Conservation (phyloP, 2,329 filamentous ascomycete genomes). For the Aspergillus fructus region DNA sequence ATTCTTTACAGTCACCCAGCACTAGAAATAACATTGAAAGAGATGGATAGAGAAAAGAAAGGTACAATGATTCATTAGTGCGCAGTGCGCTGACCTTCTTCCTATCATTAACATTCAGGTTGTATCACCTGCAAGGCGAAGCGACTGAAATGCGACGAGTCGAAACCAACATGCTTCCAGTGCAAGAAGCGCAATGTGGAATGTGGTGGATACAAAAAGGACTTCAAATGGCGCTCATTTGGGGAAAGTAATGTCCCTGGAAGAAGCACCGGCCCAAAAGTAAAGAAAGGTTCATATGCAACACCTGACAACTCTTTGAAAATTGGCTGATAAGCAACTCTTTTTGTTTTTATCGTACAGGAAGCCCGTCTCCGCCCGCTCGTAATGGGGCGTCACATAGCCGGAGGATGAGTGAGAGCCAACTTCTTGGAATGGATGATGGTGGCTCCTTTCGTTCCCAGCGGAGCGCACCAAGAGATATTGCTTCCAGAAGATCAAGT, state of each 20-base stretch:
- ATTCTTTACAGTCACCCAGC: conserved; percentile 13
- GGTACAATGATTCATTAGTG: conserved; percentile 9
- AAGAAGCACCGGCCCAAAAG: conserved; percentile 36
- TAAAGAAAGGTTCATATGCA: conserved; percentile 46
- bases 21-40: conserved; percentile 3
- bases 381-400: conserved; percentile 7
- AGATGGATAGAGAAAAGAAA: conserved; percentile 7
- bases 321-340: conserved; percentile 1
- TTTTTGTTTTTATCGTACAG: conserved; percentile 1
- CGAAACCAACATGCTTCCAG: conserved; percentile 66
- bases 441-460: neutral
- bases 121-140: conserved; percentile 74
- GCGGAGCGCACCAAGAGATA: conserved; percentile 1
- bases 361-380: conserved; percentile 7
- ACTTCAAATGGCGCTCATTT: conserved; percentile 73
- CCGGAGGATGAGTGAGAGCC: conserved; percentile 1
- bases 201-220: conserved; percentile 72
- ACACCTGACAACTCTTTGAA: neutral
- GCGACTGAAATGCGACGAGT: conserved; percentile 71
- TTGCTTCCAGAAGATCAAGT: conserved; percentile 3
- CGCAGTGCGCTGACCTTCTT: conserved; percentile 31
- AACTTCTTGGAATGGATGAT: neutral
- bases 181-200: conserved; percentile 63
- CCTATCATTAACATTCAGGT: conserved; percentile 47
- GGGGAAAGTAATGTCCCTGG: conserved; percentile 59